Evolutionary conservation across 2,329 filamentous ascomycete species (phyloP), one percentile per base, ranked within the genome.

Genomic region (Didymella pomorum): DNA sequence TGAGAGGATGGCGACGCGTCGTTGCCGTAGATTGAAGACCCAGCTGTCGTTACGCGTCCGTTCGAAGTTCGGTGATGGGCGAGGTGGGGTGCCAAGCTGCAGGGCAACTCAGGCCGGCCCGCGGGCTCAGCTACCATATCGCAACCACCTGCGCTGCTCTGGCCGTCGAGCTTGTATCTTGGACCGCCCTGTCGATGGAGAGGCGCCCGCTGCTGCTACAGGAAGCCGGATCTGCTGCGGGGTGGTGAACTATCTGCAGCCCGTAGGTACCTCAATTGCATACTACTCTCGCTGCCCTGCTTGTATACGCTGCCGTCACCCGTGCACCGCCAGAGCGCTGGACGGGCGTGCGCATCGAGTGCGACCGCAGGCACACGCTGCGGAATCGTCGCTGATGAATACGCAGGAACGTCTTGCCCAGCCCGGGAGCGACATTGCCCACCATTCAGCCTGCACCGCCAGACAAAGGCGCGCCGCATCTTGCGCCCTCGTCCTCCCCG

Each of bases 141-240:
- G 41, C 41, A 43, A 43, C 41, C 12, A 25, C 31, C 11, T 31
- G 51, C 50, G 25, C 50, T 39, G 35, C 54, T 23, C 25, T 26
- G 43, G 10, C 43, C 47, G 29, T 16, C 29, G 7, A 31, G 29
- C 43, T 45, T 57, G 43, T 11, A 53, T 37, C 23, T 39, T 44
- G 45, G 56, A 50, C 45, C 29, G 45, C 23, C 62, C 64, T 68
- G 71, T 70, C 67, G 61, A 75, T 76, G 74, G 74, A 75, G 73
- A 72, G 56, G 70, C 62, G 51, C 68, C 70, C 65, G 68, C 64
- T 67, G 63, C 56, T 67, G 62, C 57, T 60, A 67, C 65, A 71
- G 65, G 68, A 75, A 70, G 71, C 64, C 65, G 73, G 66, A 69
- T 63, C 63, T 63, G 73, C 67, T 65, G 72, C 61, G 69, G 62